Percentiles rank a stretch among this genome's conserved stretches.
Evolutionary conservation across 495 filamentous ascomycete species (phyloP).

Genomic region (Penicillium goetzii): DNA sequence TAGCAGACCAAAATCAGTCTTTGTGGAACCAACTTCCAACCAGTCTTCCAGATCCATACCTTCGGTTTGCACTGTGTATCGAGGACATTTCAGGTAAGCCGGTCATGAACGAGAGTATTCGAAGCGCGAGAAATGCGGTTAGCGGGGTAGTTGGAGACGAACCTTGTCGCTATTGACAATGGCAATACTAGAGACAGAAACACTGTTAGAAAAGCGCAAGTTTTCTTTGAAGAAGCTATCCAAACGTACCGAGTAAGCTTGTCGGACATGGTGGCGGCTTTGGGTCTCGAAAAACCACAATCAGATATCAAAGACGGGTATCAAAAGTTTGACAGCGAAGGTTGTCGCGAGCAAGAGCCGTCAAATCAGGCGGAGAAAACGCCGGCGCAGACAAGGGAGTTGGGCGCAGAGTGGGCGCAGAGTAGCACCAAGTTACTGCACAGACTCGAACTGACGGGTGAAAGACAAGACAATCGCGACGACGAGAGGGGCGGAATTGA

Average conservation of each 20-base stretch:
- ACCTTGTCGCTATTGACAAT: slow-evolving; percentile 98
- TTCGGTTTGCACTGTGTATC: slow-evolving; percentile 89
- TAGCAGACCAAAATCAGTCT: slow-evolving; percentile 21
- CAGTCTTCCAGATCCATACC: slow-evolving; percentile 50
- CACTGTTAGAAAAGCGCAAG: slow-evolving; percentile 21
- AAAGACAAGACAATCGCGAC: slow-evolving; percentile 27
- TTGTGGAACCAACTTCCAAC: background rate
- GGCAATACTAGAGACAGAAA: slow-evolving; percentile 70
- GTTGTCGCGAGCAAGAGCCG: background rate
- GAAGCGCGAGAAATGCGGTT: slow-evolving; percentile 21
- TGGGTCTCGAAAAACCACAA: slow-evolving; percentile 30
- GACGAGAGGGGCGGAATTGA: slow-evolving; percentile 29
- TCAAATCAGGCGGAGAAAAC: slow-evolving; percentile 24
- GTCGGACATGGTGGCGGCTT: slow-evolving; percentile 69
- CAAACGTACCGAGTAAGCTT: slow-evolving; percentile 75
- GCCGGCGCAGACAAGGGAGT: slow-evolving; percentile 19
- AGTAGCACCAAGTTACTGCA: slow-evolving; percentile 32
- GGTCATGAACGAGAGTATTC: slow-evolving; percentile 24
- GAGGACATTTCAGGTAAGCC: slow-evolving; percentile 38
- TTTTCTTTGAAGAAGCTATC: background rate
- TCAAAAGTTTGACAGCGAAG: slow-evolving; percentile 14
- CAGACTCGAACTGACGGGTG: slow-evolving; percentile 25
- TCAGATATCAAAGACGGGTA: slow-evolving; percentile 23
- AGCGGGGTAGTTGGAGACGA: slow-evolving; percentile 45
- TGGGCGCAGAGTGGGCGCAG: slow-evolving; percentile 26